A percentile compares a stretch with the other conserved stretches of the same genome.
Conservation (phyloP, 345 rosid genomes). For the Dipteronia sinensis region DNA sequence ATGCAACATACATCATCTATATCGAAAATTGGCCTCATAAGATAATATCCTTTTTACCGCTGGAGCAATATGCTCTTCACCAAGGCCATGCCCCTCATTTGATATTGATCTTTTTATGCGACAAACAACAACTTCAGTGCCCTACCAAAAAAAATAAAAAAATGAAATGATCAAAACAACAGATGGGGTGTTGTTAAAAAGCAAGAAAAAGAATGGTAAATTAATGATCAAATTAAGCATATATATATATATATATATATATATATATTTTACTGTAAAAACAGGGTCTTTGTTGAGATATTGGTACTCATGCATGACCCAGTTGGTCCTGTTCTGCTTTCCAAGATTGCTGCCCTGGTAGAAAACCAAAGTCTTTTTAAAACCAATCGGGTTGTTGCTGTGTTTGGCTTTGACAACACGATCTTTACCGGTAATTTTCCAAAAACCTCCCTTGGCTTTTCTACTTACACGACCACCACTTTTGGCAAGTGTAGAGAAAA, state of each 20-base stretch:
- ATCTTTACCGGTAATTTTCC: constrained; percentile 45
- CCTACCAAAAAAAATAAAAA: background rate
- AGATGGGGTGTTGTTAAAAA: too few relatives aligned
- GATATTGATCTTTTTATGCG: background rate
- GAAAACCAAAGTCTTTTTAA: constrained; percentile 41
- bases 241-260: too few relatives aligned
- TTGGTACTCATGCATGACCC: constrained; percentile 15
- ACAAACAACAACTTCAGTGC: background rate
- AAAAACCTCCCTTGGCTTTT: constrained; percentile 33
- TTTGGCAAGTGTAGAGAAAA: constrained; percentile 26
- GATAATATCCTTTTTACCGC: too few relatives aligned
- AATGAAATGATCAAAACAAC: background rate
- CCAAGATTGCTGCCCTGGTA: constrained; percentile 6
- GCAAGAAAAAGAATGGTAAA: too few relatives aligned
- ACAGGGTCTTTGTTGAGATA: background rate
- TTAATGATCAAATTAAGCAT: too few relatives aligned
- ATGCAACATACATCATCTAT: too few relatives aligned
- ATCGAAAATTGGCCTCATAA: too few relatives aligned
- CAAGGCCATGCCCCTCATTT: background rate
- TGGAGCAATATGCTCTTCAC: too few relatives aligned
- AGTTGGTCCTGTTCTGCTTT: background rate
- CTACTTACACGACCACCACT: constrained; percentile 25
- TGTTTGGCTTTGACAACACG: constrained; percentile 22
- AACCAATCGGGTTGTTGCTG: constrained; percentile 32
- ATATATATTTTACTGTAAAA: too few relatives aligned